phyloP scores from a whole-genome alignment of 371 early-diverging fungal genomes.

The Mucor saturninus region DNA sequence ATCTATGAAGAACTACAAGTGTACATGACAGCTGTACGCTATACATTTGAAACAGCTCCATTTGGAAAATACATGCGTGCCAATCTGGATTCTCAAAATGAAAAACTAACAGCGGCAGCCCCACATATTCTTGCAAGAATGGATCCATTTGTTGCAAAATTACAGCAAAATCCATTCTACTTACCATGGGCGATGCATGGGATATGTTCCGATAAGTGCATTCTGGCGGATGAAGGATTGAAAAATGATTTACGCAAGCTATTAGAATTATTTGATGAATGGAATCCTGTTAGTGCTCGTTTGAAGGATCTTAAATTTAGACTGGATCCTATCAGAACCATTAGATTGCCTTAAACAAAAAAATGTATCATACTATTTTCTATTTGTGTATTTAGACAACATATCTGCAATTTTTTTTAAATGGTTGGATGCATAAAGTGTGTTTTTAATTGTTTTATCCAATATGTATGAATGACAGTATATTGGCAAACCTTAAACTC shows the following conservation, averaged over 20 bases:
- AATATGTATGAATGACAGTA: too few relatives aligned
- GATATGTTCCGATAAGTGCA: constrained; percentile 69
- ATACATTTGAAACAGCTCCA: constrained; percentile 47
- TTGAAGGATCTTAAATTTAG: constrained; percentile 85
- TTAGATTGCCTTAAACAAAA: constrained; percentile 4
- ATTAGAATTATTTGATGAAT: constrained; percentile 68
- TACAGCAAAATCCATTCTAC: constrained; percentile 82
- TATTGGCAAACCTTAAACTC: too few relatives aligned
- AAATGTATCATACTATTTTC: too few relatives aligned
- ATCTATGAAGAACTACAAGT: constrained; percentile 92
- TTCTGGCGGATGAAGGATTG: constrained; percentile 59
- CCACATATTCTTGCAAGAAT: constrained; percentile 11
- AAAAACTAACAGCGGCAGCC: neutral
- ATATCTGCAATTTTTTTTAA: too few relatives aligned
- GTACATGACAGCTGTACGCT: constrained; percentile 66
- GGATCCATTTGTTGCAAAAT: constrained; percentile 55
- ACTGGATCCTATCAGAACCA: constrained; percentile 72
- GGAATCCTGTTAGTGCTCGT: constrained; percentile 78
- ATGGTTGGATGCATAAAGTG: too few relatives aligned
- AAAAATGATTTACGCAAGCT: constrained; percentile 66
- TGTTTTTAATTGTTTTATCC: too few relatives aligned
- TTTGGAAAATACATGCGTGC: constrained; percentile 29
- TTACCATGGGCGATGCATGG: constrained; percentile 92
- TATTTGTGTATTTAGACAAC: too few relatives aligned
- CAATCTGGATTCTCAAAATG: too few relatives aligned